A percentile compares a stretch with the other conserved stretches of the same genome.
These are phyloP conservation scores for Cerioporus squamosus DNA, from an alignment of 1,284 basidiomycete genomes.

Conservation along the genomic window DNA sequence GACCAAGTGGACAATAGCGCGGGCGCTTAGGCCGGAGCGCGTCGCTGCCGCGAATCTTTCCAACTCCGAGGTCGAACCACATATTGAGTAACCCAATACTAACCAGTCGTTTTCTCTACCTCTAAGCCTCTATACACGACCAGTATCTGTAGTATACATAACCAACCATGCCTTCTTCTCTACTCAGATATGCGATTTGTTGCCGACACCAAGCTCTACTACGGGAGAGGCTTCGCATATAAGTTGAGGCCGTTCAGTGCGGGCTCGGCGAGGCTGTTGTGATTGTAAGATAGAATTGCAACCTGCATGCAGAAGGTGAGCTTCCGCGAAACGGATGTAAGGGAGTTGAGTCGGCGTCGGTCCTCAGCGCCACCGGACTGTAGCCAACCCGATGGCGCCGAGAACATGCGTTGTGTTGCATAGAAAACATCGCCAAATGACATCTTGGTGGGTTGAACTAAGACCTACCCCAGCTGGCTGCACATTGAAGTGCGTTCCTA, in stretches of 20 bases:
- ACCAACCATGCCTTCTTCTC: not conserved
- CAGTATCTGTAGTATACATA: no score
- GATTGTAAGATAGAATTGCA: conserved; percentile 76
- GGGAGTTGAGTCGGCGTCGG: no score
- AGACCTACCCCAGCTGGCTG: conserved; percentile 76
- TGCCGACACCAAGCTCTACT: not conserved
- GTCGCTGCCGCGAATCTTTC: conserved; percentile 20
- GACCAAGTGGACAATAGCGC: conserved; percentile 29
- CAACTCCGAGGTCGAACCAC: conserved; percentile 1
- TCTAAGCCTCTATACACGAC: not conserved
- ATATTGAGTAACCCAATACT: not conserved
- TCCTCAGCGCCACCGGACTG: not conserved
- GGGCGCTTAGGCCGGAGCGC: conserved; percentile 25
- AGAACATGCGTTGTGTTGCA: no score
- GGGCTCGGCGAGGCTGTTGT: conserved; percentile 76
- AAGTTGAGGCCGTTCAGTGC: conserved; percentile 76
- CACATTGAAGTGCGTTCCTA: conserved; percentile 80
- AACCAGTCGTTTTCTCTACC: not conserved
- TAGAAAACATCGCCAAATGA: no score
- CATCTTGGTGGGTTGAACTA: not conserved
- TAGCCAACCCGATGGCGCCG: no score
- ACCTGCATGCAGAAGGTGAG: conserved; percentile 45
- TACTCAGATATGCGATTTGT: not conserved
- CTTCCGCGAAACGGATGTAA: no score
- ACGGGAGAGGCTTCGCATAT: conserved; percentile 45